Evolutionary conservation across 768 basidiomycete genomes (phyloP).

Genomic region (Kockovaella imperatae): DNA sequence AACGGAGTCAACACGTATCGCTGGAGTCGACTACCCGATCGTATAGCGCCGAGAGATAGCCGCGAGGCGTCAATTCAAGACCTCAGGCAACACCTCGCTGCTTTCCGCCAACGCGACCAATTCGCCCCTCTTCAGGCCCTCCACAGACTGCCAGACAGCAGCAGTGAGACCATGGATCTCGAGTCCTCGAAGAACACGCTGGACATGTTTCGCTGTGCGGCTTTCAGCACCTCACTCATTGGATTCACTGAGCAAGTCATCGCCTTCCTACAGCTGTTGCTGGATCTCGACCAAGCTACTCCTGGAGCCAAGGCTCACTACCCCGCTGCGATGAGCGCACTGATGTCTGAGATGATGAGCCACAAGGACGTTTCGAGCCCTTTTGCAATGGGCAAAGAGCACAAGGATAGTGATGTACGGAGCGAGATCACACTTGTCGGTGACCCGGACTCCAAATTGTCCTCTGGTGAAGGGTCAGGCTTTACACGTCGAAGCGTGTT

Average conservation of each 20-base stretch:
- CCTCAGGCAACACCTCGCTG: constrained; percentile 16
- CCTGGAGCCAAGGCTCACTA: constrained; percentile 50
- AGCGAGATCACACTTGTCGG: no score
- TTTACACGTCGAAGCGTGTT: no score
- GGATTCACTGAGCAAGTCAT: constrained; percentile 46
- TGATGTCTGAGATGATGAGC: constrained; percentile 33
- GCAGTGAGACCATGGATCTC: no score
- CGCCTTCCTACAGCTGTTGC: constrained; percentile 45
- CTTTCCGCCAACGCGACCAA: constrained; percentile 39
- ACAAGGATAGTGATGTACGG: constrained; percentile 43
- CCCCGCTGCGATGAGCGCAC: constrained; percentile 49
- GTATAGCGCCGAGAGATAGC: no score
- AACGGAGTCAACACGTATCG: constrained; percentile 33
- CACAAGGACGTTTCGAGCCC: constrained; percentile 6
- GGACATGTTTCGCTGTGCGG: constrained; percentile 52
- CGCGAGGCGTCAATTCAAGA: constrained; percentile 19
- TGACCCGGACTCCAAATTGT: constrained; percentile 46
- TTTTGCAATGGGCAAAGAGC: neutral
- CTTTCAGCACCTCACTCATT: constrained; percentile 51
- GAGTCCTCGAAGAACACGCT: constrained; percentile 44
- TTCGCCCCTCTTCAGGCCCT: constrained; percentile 47
- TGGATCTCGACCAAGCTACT: constrained; percentile 47
- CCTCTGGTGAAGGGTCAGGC: constrained; percentile 45
- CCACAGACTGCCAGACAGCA: no score
- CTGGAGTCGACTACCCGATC: constrained; percentile 20